A percentile compares a stretch with the other conserved stretches of the same genome.
Conservation (phyloP, 768 basidiomycete genomes). For the Hygrocybe coccinea region DNA sequence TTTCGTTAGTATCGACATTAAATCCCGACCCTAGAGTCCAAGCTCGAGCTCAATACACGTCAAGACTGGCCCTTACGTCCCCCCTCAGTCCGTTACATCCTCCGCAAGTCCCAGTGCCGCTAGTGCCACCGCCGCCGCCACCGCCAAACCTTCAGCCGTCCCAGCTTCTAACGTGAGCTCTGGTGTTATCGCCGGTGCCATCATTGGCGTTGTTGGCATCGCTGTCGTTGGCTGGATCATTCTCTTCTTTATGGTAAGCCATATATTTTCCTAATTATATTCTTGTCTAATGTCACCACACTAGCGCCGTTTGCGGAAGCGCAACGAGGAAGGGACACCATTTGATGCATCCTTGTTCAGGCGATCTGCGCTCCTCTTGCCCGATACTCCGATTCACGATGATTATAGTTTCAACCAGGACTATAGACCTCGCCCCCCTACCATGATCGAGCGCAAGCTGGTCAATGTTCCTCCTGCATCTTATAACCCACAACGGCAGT, state of each 20-base stretch:
- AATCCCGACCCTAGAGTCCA: no score
- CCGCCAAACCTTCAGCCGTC: no score
- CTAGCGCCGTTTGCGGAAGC: constrained; percentile 43
- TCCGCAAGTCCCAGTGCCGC: no score
- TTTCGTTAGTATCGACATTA: no score
- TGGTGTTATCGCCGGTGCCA: no score
- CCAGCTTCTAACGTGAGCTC: no score
- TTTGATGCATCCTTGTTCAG: constrained; percentile 59
- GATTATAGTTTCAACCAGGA: constrained; percentile 25
- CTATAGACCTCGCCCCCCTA: constrained; percentile 55
- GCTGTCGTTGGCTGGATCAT: neutral
- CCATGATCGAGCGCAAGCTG: constrained; percentile 54
- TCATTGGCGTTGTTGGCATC: no score
- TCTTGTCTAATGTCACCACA: neutral
- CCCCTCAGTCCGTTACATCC: no score
- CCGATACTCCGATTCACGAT: constrained; percentile 43
- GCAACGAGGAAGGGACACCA: constrained; percentile 31
- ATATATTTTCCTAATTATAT: constrained; percentile 1
- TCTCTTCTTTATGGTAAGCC: constrained; percentile 43
- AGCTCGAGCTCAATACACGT: no score
- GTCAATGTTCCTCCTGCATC: constrained; percentile 30
- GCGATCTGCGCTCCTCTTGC: constrained; percentile 56
- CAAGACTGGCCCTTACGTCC: no score
- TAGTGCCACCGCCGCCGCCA: no score
- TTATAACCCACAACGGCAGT: constrained; percentile 22